These are phyloP conservation scores for Mesembryanthemum crystallinum DNA, from an alignment of 148 eudicot genomes.

Conservation along the genomic window DNA sequence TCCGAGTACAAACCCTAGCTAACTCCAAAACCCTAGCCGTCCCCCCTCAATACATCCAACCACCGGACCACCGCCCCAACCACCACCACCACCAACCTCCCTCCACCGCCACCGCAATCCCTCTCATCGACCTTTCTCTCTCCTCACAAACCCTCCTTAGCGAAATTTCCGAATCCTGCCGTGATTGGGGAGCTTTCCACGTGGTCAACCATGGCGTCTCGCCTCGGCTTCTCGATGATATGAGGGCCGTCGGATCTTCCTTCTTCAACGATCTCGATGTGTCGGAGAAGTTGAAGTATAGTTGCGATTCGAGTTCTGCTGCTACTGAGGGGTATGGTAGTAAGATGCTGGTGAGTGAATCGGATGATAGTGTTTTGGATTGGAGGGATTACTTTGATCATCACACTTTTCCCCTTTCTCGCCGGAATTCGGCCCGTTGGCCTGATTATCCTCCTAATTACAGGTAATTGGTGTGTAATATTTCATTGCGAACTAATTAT, in stretches of 20 bases:
- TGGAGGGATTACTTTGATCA: slow-evolving; percentile 98
- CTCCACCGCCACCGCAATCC: slow-evolving; percentile 28
- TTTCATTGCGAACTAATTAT: no score
- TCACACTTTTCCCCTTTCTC: slow-evolving; percentile 66
- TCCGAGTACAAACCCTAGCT: slow-evolving; percentile 43
- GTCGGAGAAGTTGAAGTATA: slow-evolving; percentile 50
- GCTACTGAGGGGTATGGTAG: slow-evolving; percentile 92
- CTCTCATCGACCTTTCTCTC: slow-evolving; percentile 49
- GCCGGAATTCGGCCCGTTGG: slow-evolving; percentile 65
- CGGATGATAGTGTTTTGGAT: slow-evolving; percentile 72
- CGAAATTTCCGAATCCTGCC: slow-evolving; percentile 46
- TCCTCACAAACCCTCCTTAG: slow-evolving; percentile 17
- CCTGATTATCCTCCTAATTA: slow-evolving; percentile 63
- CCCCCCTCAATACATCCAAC: slow-evolving; percentile 55
- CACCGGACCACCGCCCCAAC: slow-evolving; percentile 43
- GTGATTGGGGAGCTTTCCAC: slow-evolving; percentile 85
- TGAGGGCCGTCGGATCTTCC: slow-evolving; percentile 46
- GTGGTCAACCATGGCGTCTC: slow-evolving; percentile 67
- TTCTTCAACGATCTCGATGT: slow-evolving; percentile 57
- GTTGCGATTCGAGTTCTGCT: slow-evolving; percentile 41
- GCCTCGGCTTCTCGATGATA: slow-evolving; percentile 39
- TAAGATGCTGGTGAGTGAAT: slow-evolving; percentile 62
- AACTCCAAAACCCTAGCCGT: slow-evolving; percentile 24
- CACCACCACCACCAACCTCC: slow-evolving; percentile 15
- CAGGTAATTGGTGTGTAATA: slow-evolving; percentile 40